Percentiles rank a stretch among this genome's conserved stretches.
phyloP scores from a whole-genome alignment of 208 protist species.

The Leishmania braziliensis region DNA sequence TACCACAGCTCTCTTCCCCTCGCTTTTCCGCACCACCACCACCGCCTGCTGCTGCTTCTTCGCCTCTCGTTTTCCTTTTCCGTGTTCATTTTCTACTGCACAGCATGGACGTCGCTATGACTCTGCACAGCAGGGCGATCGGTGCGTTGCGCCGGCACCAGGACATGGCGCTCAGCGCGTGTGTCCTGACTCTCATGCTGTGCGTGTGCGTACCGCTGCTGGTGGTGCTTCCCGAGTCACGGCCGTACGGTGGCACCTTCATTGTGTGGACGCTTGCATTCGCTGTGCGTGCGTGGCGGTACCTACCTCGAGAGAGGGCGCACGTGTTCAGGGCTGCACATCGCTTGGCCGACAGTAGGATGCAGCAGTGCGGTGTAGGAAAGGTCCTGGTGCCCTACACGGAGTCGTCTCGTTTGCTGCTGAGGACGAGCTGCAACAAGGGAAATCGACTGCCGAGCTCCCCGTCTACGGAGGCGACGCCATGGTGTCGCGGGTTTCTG shows the following conservation, averaged over 20 bases:
- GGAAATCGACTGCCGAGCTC: neutral
- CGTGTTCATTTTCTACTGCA: neutral
- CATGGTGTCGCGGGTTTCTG: neutral
- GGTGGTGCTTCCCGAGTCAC: conserved; percentile 12
- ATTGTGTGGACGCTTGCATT: conserved; percentile 23
- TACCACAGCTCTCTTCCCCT: neutral
- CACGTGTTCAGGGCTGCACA: conserved; percentile 15
- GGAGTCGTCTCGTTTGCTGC: neutral
- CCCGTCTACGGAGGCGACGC: neutral
- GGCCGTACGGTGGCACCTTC: conserved; percentile 22
- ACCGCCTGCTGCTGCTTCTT: neutral
- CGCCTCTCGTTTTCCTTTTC: neutral
- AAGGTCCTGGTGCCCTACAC: conserved; percentile 10
- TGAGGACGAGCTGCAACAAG: neutral
- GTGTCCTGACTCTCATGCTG: conserved; percentile 5
- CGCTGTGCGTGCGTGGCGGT: conserved; percentile 24
- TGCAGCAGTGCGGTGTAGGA: conserved; percentile 21
- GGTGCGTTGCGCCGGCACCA: conserved; percentile 9
- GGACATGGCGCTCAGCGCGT: conserved; percentile 5
- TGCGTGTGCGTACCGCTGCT: conserved; percentile 28
- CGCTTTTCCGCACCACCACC: neutral
- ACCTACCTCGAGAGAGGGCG: conserved; percentile 17
- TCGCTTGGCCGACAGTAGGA: conserved; percentile 9
- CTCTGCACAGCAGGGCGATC: neutral
- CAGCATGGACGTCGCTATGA: neutral